Conservation (phyloP, 805 yeast genomes). For the Yarrowia porcina region DNA sequence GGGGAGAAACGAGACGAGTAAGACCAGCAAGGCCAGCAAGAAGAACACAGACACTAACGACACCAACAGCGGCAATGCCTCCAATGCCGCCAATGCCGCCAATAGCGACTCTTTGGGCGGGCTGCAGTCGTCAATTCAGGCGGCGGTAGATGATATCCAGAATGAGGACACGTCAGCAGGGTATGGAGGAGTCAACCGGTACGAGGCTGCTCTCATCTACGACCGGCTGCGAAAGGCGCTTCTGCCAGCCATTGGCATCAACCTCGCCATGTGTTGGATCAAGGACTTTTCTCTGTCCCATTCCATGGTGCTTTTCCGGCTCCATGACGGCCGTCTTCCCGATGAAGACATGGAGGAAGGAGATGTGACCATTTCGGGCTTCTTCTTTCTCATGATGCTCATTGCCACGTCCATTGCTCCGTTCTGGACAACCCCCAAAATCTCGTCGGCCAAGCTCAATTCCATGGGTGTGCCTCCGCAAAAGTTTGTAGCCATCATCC, state of each 20-base stretch:
- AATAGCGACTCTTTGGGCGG: neutral
- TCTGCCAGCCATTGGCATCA: neutral
- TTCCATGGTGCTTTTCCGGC: conserved; percentile 7
- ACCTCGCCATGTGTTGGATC: conserved; percentile 25
- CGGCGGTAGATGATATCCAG: conserved; percentile 8
- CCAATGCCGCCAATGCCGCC: neutral
- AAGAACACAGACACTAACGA: neutral
- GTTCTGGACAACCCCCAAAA: conserved; percentile 14
- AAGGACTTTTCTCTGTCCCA: conserved; percentile 16
- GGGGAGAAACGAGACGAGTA: neutral
- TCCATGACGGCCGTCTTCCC: neutral
- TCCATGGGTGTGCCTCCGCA: conserved; percentile 15
- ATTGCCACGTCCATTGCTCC: conserved; percentile 14
- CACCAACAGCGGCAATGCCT: neutral
- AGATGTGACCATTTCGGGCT: neutral
- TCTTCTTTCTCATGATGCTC: conserved; percentile 10
- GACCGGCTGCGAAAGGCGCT: neutral
- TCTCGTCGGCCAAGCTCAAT: conserved; percentile 2
- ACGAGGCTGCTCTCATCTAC: conserved; percentile 12
- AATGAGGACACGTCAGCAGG: conserved; percentile 22
- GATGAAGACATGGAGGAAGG: conserved; percentile 1
- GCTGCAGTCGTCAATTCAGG: neutral
- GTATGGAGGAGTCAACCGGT: conserved; percentile 19
- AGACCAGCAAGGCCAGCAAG: neutral
- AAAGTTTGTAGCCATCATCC: conserved; percentile 16